phyloP scores from a whole-genome alignment of 2,329 filamentous ascomycete genomes.

The Monosporascus sp. region DNA sequence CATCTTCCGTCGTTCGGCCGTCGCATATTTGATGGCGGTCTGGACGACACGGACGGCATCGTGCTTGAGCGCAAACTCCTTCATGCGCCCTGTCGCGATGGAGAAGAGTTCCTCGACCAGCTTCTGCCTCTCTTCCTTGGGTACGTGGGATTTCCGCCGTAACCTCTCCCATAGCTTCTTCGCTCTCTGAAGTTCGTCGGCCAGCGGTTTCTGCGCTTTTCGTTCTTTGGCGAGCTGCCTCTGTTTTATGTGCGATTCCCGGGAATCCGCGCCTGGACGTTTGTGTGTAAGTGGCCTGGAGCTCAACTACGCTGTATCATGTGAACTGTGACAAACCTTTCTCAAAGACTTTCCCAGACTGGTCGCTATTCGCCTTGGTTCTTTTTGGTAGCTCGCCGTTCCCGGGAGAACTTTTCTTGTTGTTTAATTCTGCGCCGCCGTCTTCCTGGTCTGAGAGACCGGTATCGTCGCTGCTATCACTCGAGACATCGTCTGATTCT shows the following conservation, averaged over 20 bases:
- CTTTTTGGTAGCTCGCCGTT: conserved; percentile 15
- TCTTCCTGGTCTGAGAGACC: conserved; percentile 46
- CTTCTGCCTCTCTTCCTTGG: conserved; percentile 79
- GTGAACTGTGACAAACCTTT: conserved; percentile 27
- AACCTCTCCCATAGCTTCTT: conserved; percentile 98
- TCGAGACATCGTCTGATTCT: conserved; percentile 29
- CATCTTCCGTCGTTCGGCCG: conserved; percentile 72
- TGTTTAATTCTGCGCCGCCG: conserved; percentile 44
- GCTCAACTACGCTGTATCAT: not conserved
- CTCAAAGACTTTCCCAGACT: conserved; percentile 35
- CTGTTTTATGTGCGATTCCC: conserved; percentile 89
- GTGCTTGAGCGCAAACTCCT: conserved; percentile 97
- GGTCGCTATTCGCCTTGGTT: conserved; percentile 25
- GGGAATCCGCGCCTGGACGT: conserved; percentile 56
- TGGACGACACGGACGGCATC: conserved; percentile 95
- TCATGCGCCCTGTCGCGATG: conserved; percentile 85
- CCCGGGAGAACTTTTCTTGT: conserved; percentile 30
- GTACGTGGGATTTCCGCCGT: conserved; percentile 87
- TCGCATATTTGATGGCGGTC: conserved; percentile 94
- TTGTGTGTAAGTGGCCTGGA: conserved; percentile 6
- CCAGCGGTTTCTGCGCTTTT: conserved; percentile 87
- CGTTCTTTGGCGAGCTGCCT: conserved; percentile 83
- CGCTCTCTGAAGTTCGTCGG: conserved; percentile 78
- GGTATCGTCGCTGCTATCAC: conserved; percentile 32
- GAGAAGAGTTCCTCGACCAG: conserved; percentile 85